These are phyloP conservation scores for Nicotiana obtusifolia DNA, from an alignment of 257 asterid species.

Conservation along the genomic window DNA sequence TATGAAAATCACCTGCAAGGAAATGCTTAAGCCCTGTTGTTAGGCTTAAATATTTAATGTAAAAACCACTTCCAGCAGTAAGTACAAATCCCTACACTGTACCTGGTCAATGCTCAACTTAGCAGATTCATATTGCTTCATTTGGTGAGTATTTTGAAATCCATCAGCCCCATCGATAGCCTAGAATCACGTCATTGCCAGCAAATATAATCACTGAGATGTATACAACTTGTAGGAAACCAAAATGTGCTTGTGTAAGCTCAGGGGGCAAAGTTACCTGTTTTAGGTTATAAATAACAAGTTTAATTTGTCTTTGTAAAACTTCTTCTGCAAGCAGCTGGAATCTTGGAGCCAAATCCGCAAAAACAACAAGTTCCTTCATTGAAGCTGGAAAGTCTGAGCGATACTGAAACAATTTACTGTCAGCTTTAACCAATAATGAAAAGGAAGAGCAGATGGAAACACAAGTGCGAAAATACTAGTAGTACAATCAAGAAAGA, in stretches of 20 bases:
- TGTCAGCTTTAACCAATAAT: not conserved
- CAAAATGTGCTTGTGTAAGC: not conserved
- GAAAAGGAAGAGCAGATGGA: not conserved
- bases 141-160: constrained; percentile 82
- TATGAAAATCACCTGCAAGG: constrained; percentile 81
- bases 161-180: constrained; percentile 94
- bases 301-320: constrained; percentile 68
- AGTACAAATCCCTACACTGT: constrained; percentile 13
- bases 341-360: constrained; percentile 91
- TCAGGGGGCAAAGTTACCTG: constrained; percentile 40
- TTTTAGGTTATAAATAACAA: constrained; percentile 60
- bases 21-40: constrained; percentile 7
- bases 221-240: not conserved
- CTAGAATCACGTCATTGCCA: constrained; percentile 32
- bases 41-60: constrained; percentile 9
- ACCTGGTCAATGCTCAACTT: constrained; percentile 91
- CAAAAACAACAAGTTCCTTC: constrained; percentile 72
- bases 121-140: constrained; percentile 81
- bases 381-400: constrained; percentile 67
- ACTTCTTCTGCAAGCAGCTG: constrained; percentile 81
- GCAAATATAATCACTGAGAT: constrained; percentile 4
- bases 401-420: constrained; percentile 71
- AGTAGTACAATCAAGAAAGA: not conserved
- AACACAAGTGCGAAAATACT: not conserved
- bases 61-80: constrained; percentile 9